phyloP scores from a whole-genome alignment of 176 grass and related monocot genomes.

The Avena eriantha region DNA sequence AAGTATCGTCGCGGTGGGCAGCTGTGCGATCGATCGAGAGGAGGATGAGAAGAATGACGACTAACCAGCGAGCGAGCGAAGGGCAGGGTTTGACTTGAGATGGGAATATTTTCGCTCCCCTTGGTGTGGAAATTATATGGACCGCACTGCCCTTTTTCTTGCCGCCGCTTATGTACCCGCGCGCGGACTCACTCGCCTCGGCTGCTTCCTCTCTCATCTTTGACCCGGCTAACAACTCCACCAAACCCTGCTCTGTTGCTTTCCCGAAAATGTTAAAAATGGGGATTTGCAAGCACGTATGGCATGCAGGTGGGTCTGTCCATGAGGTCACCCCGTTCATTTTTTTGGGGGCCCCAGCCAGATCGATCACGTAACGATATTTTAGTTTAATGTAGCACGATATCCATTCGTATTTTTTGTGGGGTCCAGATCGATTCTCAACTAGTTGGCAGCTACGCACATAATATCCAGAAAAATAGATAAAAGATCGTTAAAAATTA shows the following conservation, averaged over 20 bases:
- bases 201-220: neutral
- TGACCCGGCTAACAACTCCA: neutral
- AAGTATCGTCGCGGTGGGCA: neutral
- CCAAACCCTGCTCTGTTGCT: neutral
- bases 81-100: constrained; percentile 38
- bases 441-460: no score
- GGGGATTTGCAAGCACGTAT: neutral
- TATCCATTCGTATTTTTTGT: no score
- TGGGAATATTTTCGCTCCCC: neutral
- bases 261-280: neutral
- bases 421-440: no score
- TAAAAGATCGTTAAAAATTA: no score
- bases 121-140: constrained; percentile 6
- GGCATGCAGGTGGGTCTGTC: neutral
- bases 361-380: neutral
- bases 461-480: no score
- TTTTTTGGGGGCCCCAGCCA: no score
- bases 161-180: constrained; percentile 43
- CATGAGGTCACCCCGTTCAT: neutral
- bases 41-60: neutral
- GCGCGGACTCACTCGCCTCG: neutral
- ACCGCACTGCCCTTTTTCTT: constrained; percentile 12
- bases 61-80: neutral
- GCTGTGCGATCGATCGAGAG: neutral
- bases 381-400: neutral